These are phyloP conservation scores for Hippophae rhamnoides DNA, from an alignment of 306 rosid species.

Conservation along the genomic window DNA sequence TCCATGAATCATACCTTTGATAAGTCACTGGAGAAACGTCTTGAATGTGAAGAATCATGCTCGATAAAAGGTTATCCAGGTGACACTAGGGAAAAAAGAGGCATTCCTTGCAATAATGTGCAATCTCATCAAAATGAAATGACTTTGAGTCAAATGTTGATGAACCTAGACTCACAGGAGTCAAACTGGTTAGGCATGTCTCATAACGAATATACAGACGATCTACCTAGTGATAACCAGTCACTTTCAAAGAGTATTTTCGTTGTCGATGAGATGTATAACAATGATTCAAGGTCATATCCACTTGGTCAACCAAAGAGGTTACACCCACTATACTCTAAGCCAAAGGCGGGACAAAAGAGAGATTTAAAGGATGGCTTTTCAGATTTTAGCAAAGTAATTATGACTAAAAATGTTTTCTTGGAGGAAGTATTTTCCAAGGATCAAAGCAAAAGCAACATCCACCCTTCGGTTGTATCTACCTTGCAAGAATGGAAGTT, in stretches of 20 bases:
- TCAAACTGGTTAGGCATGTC: slow-evolving; percentile 27
- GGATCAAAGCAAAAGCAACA: slow-evolving; percentile 25
- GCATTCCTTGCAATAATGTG: slow-evolving; percentile 18
- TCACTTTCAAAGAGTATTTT: slow-evolving; percentile 12
- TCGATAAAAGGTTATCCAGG: slow-evolving; percentile 18
- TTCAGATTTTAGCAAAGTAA: slow-evolving; percentile 24
- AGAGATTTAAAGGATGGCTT: slow-evolving; percentile 27
- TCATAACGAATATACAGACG: slow-evolving; percentile 22
- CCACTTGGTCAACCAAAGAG: not conserved
- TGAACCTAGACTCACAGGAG: slow-evolving; percentile 27
- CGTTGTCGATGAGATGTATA: slow-evolving; percentile 22
- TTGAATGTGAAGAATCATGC: slow-evolving; percentile 30
- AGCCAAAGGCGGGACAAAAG: slow-evolving; percentile 19
- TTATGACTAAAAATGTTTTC: slow-evolving; percentile 19
- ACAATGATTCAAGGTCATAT: slow-evolving; percentile 10
- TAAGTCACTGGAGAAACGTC: slow-evolving; percentile 30
- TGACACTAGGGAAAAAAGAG: slow-evolving; percentile 28
- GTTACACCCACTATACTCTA: slow-evolving; percentile 17
- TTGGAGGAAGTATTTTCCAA: slow-evolving; percentile 26
- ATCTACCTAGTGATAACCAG: slow-evolving; percentile 19
- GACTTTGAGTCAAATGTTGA: slow-evolving; percentile 24
- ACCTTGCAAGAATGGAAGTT: slow-evolving; percentile 26
- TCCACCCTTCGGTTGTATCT: slow-evolving; percentile 25
- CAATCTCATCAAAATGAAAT: slow-evolving; percentile 26
- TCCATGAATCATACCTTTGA: slow-evolving; percentile 21